These are phyloP conservation scores for Emydomyces testavorans DNA, from an alignment of 2,329 filamentous ascomycete species.

Conservation along the genomic window DNA sequence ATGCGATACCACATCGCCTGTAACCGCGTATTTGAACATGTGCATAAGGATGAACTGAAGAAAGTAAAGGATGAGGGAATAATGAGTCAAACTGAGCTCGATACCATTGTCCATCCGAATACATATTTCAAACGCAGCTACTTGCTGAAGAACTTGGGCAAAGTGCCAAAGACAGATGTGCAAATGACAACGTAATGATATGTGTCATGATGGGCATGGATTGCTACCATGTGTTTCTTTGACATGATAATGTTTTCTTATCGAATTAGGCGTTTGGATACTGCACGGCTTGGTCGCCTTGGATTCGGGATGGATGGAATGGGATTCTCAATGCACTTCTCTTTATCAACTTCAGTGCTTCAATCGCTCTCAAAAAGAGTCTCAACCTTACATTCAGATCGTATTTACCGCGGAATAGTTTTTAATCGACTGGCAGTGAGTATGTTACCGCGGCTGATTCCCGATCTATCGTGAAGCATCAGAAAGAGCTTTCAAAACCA, in stretches of 20 bases:
- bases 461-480: conserved; percentile 51
- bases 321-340: not conserved
- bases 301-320: not conserved
- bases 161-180: conserved; percentile 40
- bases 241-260: not conserved
- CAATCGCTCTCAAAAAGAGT: not conserved
- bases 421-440: not conserved
- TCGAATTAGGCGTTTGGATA: not conserved
- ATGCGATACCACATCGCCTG: conserved; percentile 91
- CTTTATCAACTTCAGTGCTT: not conserved
- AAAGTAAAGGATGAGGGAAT: conserved; percentile 62
- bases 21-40: conserved; percentile 84
- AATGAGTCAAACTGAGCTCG: conserved; percentile 63
- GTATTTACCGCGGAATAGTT: not conserved
- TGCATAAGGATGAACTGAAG: conserved; percentile 68
- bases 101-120: conserved; percentile 95
- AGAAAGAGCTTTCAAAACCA: conserved; percentile 54
- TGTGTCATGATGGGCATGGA: not conserved
- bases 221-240: not conserved
- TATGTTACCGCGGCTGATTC: conserved; percentile 64
- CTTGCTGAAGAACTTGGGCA: conserved; percentile 66
- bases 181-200: conserved; percentile 39
- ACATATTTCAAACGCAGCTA: conserved; percentile 96
- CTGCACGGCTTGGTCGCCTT: not conserved
- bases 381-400: too few species aligned